Conservation (phyloP, 1,284 basidiomycete genomes). For the Bothia castanella region DNA sequence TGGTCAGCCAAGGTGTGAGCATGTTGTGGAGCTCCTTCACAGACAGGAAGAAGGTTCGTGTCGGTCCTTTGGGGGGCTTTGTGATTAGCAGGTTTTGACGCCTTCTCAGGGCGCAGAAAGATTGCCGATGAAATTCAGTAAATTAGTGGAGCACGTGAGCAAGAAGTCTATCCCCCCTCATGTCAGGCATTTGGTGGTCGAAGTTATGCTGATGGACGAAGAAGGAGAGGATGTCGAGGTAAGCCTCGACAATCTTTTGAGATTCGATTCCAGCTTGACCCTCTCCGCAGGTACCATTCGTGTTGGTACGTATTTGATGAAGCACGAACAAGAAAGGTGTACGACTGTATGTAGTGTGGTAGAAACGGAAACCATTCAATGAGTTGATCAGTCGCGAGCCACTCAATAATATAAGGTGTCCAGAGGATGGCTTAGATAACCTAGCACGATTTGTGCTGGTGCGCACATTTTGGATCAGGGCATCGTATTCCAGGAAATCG, state of each 20-base stretch:
- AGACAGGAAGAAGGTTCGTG: slow-evolving; percentile 79
- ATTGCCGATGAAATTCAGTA: slow-evolving; percentile 84
- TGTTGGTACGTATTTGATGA: slow-evolving; percentile 52
- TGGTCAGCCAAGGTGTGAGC: slow-evolving; percentile 96
- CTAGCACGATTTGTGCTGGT: no score
- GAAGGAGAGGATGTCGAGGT: slow-evolving; percentile 87
- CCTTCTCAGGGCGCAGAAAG: slow-evolving; percentile 74
- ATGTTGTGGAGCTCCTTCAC: slow-evolving; percentile 97
- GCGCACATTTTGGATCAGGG: no score
- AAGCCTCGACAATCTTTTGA: slow-evolving; percentile 10
- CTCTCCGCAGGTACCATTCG: slow-evolving; percentile 59
- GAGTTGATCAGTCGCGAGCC: background rate
- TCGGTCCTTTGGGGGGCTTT: background rate
- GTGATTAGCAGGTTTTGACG: slow-evolving; percentile 4
- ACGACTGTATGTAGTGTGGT: slow-evolving; percentile 9
- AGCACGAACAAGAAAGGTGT: slow-evolving; percentile 7
- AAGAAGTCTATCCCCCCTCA: slow-evolving; percentile 86
- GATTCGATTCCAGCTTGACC: background rate
- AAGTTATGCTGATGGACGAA: slow-evolving; percentile 92
- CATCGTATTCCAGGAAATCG: slow-evolving; percentile 10
- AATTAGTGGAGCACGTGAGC: slow-evolving; percentile 89
- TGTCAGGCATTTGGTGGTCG: slow-evolving; percentile 81
- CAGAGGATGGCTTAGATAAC: no score
- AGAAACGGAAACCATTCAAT: background rate
- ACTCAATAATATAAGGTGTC: no score